Conservation (phyloP, 225 moss, liverwort and hornwort genomes). For the Pseudoscleropodium purum region DNA sequence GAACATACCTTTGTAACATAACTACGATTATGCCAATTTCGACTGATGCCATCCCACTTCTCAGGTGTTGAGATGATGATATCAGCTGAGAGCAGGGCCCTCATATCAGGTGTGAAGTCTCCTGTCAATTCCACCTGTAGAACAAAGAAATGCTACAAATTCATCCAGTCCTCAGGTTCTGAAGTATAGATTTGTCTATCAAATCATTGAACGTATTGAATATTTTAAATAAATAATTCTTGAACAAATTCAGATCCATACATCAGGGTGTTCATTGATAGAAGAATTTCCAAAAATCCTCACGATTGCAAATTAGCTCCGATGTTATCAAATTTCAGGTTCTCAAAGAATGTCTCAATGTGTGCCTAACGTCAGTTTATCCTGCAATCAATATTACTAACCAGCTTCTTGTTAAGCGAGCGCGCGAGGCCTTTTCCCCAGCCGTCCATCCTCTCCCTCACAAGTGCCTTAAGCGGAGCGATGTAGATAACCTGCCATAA, state of each 20-base stretch:
- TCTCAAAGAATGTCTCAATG: neutral
- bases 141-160: neutral
- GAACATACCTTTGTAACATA: slow-evolving; percentile 80
- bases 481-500: slow-evolving; percentile 85
- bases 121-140: slow-evolving; percentile 91
- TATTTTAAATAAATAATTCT: neutral
- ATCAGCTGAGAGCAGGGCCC: slow-evolving; percentile 86
- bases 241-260: neutral
- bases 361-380: neutral
- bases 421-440: slow-evolving; percentile 76
- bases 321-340: neutral
- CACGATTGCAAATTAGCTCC: neutral
- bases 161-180: neutral
- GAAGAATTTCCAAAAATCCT: neutral
- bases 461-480: slow-evolving; percentile 95
- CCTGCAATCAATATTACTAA: slow-evolving; percentile 5
- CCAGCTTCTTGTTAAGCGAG: slow-evolving; percentile 73
- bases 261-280: neutral
- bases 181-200: neutral
- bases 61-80: slow-evolving; percentile 97
- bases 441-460: slow-evolving; percentile 89
- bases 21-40: slow-evolving; percentile 96
- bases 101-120: slow-evolving; percentile 95
- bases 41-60: slow-evolving; percentile 99
- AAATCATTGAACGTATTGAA: neutral